Base-by-base conservation (phyloP, 1,284 basidiomycete genomes). In the Austroboletus niveus region DNA sequence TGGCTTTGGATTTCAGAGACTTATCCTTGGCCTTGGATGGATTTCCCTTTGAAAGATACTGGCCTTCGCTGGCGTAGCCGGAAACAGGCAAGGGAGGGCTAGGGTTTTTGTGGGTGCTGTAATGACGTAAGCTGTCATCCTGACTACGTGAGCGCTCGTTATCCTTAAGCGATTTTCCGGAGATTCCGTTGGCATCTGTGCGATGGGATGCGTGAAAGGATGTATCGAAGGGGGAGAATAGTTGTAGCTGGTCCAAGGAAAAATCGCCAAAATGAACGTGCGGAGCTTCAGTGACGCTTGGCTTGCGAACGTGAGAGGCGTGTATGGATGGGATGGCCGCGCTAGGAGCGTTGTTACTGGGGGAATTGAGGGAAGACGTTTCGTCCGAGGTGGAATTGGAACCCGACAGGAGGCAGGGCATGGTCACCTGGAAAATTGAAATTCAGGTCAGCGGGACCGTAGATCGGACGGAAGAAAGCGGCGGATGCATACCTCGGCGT, bases 371-470 rank as follows among this genome's bases (percentile, higher is more conserved):
- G 14, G 61, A 64, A 2, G 58, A 69, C 2, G 68, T 70, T 53
- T 66, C 68, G 51, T 66, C 68, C 11, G 66, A 70, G 3, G 54
- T 52, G 20, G 66, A 65, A 43, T 64, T 69, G 22, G 68, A 66
- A 42, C 59, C 54, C 6, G 54, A 68, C 20, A 63, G 68, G 42
- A 60, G 56, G 14, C 54, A 45, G 30, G 66, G 64, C 9, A 63
- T 69, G n/a, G 45, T 48, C 36, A 34, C 56, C 65, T 70, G 45
- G 14, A 50, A 47, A 54, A 30, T 57, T 49, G 42, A 51, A 49
- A 47, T 51, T 55, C 22, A 38, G 42, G 49, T 56, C 7, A 51
- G 46, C 52, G 46, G 48, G 31, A 32, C 50, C 48, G 45, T 31
- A 14, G 49, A 17, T 24, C 7, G 27, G 32, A 38, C 10, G 39